Conservation (phyloP, 1,284 basidiomycete genomes). For the Cutaneotrichosporon daszewskae region DNA sequence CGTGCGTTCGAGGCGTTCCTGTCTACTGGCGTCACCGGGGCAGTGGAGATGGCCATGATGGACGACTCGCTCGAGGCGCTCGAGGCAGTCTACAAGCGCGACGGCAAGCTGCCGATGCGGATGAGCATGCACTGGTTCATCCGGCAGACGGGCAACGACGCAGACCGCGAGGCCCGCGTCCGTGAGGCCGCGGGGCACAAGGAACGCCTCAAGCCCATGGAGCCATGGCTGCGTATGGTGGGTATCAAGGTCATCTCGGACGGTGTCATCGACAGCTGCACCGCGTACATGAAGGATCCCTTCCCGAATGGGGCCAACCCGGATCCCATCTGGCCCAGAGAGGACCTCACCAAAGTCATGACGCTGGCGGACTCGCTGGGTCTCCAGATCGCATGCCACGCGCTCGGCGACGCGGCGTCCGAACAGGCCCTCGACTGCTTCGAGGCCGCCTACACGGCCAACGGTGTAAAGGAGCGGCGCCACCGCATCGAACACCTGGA, state of each 20-base stretch:
- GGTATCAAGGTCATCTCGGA: conserved; percentile 37
- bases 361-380: conserved; percentile 23
- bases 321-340: conserved; percentile 28
- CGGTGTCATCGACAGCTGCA: conserved; percentile 32
- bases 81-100: conserved; percentile 26
- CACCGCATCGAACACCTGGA: conserved; percentile 37
- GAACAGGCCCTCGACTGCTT: conserved; percentile 28
- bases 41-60: conserved; percentile 29
- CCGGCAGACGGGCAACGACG: conserved; percentile 11
- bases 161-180: conserved; percentile 16
- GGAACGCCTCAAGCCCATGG: conserved; percentile 10
- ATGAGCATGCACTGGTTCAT: conserved; percentile 25
- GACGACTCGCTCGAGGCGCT: conserved; percentile 21
- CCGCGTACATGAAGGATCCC: conserved; percentile 28
- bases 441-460: conserved; percentile 19
- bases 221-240: conserved; percentile 21
- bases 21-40: conserved; percentile 25
- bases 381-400: conserved; percentile 30
- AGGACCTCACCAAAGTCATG: conserved; percentile 20
- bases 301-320: conserved; percentile 19
- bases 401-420: conserved; percentile 31
- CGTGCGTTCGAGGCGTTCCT: conserved; percentile 20
- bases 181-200: conserved; percentile 16
- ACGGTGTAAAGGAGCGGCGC: conserved; percentile 16
- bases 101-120: conserved; percentile 22